phyloP scores from a whole-genome alignment of 225 moss, liverwort and hornwort species.

The Physcomitrellopsis africana region DNA sequence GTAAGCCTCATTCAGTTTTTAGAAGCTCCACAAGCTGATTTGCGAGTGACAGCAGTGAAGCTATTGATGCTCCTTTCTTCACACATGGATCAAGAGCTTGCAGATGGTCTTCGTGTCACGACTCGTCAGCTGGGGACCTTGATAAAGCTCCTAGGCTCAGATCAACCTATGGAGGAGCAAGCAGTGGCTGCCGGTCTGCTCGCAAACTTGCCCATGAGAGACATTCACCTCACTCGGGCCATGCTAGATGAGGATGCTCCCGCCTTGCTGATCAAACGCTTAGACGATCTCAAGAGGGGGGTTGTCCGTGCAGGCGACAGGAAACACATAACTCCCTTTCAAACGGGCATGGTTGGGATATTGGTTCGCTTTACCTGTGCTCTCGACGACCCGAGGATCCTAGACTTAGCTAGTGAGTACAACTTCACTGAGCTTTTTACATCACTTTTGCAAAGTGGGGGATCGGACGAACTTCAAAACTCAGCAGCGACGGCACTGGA shows the following conservation, averaged over 20 bases:
- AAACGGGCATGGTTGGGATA: constrained; percentile 86
- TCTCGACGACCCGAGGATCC: constrained; percentile 68
- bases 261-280: constrained; percentile 57
- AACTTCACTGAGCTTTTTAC: constrained; percentile 75
- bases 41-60: constrained; percentile 76
- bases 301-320: constrained; percentile 80
- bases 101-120: constrained; percentile 86
- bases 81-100: constrained; percentile 90
- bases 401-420: constrained; percentile 47
- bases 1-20: constrained; percentile 91
- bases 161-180: constrained; percentile 85
- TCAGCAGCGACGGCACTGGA: constrained; percentile 75
- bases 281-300: constrained; percentile 67
- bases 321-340: constrained; percentile 67
- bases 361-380: constrained; percentile 77
- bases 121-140: constrained; percentile 85
- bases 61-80: constrained; percentile 72
- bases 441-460: constrained; percentile 60
- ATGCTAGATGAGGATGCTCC: constrained; percentile 74
- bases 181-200: constrained; percentile 82
- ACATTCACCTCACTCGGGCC: constrained; percentile 76
- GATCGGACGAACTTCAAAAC: constrained; percentile 77
- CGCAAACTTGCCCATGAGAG: constrained; percentile 80
- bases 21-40: constrained; percentile 76
- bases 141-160: constrained; percentile 67